These are phyloP conservation scores for Phlebiopsis gigantea DNA, from an alignment of 768 basidiomycete genomes.

Conservation along the genomic window DNA sequence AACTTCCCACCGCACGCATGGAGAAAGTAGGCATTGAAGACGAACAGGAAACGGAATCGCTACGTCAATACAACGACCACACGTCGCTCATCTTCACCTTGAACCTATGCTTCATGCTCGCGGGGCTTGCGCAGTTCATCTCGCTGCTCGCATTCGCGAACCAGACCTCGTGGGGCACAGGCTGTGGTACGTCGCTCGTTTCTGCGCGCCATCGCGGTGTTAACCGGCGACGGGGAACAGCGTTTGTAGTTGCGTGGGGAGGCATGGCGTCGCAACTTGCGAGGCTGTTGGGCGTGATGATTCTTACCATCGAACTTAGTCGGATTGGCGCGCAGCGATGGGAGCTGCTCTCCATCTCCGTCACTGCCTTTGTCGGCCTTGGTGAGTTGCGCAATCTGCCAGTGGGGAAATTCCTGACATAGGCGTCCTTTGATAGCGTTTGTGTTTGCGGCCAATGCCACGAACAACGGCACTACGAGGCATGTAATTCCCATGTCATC, in stretches of 20 bases:
- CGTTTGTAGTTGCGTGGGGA: slow-evolving; percentile 42
- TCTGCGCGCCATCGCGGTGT: not conserved
- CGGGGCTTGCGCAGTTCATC: slow-evolving; percentile 21
- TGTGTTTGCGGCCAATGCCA: slow-evolving; percentile 35
- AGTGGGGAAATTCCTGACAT: not conserved
- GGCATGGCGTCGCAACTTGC: slow-evolving; percentile 34
- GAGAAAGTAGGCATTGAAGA: slow-evolving; percentile 7
- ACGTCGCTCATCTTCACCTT: slow-evolving; percentile 22
- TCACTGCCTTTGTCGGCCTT: slow-evolving; percentile 27
- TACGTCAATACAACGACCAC: slow-evolving; percentile 16
- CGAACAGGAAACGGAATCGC: slow-evolving; percentile 3
- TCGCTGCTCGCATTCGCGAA: slow-evolving; percentile 18
- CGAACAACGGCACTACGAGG: slow-evolving; percentile 31
- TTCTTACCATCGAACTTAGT: slow-evolving; percentile 31
- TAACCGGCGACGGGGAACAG: slow-evolving; percentile 19
- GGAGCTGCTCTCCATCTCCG: slow-evolving; percentile 30
- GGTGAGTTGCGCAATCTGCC: slow-evolving; percentile 25
- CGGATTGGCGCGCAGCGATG: slow-evolving; percentile 23
- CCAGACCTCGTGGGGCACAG: slow-evolving; percentile 11
- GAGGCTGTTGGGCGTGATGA: slow-evolving; percentile 34
- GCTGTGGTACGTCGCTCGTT: slow-evolving; percentile 22
- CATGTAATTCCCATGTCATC: slow-evolving; percentile 13
- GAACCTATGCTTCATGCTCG: slow-evolving; percentile 23
- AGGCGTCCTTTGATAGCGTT: slow-evolving; percentile 32
- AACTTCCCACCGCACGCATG: slow-evolving; percentile 4